Evolutionary conservation across 2,329 filamentous ascomycete genomes (phyloP), one percentile per base, ranked within the genome.

Genomic region (Spiromastix sp.): DNA sequence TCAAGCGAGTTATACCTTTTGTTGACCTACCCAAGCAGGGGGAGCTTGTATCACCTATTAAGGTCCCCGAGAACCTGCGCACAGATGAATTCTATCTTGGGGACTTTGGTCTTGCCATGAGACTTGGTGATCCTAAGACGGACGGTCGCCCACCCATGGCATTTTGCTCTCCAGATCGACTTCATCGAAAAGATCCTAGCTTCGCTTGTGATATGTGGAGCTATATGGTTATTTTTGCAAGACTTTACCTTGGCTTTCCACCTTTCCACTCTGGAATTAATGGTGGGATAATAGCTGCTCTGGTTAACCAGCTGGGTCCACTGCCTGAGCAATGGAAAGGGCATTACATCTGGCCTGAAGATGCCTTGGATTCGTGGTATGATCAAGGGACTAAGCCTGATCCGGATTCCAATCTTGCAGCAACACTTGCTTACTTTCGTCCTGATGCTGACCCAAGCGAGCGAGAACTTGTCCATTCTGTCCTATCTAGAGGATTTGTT

Each of bases 161-260:
- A 26, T 50, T 42, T 38, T 52, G 50, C 33, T 50, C 49, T 7
- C 48, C 48, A 35, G 49, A 51, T 30, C 48, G 49, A 24, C 39
- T 55, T 33, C 45, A 50, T 48, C 11, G 37, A 9, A 28, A 45
- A 42, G 40, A 40, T 7, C 42, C 50, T 37, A 54, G 45, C 29
- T 39, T 40, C 33, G 45, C 48, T 32, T 52, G 50, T 29, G 50
- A 53, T 30, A 52, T 56, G 38, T 56, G 48, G 51, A 56, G 49
- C 27, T 54, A 52, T 18, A 54, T 54, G 49, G 17, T 46, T 34
- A 24, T 54, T 16, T 54, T 56, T 30, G 30, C 42, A 16, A 32
- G 37, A n/a, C 46, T 56, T 30, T 54, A 51, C 18, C 39, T 48
- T 39, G 31, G 34, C 9, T 33, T 29, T 36, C 13, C 36, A 28